phyloP scores from a whole-genome alignment of 1,284 basidiomycete genomes.

The Fomitopsis betulina region DNA sequence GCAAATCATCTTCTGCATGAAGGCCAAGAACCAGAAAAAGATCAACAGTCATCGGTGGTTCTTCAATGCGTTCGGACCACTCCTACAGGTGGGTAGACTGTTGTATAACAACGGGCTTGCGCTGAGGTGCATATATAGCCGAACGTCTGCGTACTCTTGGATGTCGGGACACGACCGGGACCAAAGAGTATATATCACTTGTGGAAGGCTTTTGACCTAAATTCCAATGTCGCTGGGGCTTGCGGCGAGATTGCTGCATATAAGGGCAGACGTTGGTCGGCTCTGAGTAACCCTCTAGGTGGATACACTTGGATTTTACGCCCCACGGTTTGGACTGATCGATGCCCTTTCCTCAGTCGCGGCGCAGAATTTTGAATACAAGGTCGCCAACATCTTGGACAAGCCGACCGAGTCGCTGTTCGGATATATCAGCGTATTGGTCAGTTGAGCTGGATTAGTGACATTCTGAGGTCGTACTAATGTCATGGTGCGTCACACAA shows the following conservation, averaged over 20 bases:
- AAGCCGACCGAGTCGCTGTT: constrained; percentile 93
- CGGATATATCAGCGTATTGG: constrained; percentile 85
- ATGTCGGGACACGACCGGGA: constrained; percentile 89
- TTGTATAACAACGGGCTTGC: constrained; percentile 14
- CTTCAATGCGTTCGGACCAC: constrained; percentile 84
- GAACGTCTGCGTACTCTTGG: constrained; percentile 85
- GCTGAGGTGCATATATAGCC: constrained; percentile 42
- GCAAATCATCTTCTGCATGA: constrained; percentile 90
- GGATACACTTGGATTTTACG: constrained; percentile 13
- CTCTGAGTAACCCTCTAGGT: constrained; percentile 84
- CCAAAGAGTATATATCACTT: constrained; percentile 86
- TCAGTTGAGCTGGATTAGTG: constrained; percentile 18
- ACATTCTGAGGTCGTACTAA: not conserved
- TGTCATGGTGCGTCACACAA: constrained; percentile 8
- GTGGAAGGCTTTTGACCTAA: constrained; percentile 94
- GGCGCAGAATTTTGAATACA: constrained; percentile 94
- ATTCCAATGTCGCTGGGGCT: constrained; percentile 90
- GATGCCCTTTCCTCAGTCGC: constrained; percentile 53
- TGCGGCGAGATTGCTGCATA: constrained; percentile 94
- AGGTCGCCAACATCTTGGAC: constrained; percentile 89
- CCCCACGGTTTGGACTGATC: too few species aligned
- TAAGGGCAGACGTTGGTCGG: constrained; percentile 85
- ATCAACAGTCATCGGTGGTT: constrained; percentile 97
- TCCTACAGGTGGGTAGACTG: constrained; percentile 56
- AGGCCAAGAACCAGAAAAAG: constrained; percentile 95